Evolutionary conservation across 768 basidiomycete species (phyloP).

Genomic region (Boletus edulis): DNA sequence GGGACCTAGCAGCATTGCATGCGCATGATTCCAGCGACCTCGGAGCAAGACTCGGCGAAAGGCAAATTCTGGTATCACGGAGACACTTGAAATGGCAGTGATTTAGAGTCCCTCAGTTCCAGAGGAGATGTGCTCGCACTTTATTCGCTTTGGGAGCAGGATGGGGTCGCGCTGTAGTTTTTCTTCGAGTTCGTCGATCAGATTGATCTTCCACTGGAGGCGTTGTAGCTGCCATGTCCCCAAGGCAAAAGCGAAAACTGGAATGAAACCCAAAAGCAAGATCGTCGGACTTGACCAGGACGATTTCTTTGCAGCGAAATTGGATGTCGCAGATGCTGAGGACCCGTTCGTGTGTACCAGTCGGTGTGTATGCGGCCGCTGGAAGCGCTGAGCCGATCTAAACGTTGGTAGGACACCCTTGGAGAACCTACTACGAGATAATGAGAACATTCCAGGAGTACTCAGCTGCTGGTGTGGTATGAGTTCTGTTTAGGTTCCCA

Average conservation of each 20-base stretch:
- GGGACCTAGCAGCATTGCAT: slow-evolving; percentile 79
- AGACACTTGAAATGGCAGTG: slow-evolving; percentile 43
- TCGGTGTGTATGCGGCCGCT: slow-evolving; percentile 7
- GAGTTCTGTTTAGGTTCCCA: slow-evolving; percentile 17
- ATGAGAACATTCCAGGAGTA: slow-evolving; percentile 15
- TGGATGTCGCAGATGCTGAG: slow-evolving; percentile 31
- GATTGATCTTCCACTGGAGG: slow-evolving; percentile 89
- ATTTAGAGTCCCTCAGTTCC: slow-evolving; percentile 18
- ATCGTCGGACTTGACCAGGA: slow-evolving; percentile 69
- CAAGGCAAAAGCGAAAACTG: slow-evolving; percentile 84
- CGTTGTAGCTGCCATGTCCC: slow-evolving; percentile 94
- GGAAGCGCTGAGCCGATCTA: slow-evolving; percentile 9
- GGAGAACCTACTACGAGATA: slow-evolving; percentile 11
- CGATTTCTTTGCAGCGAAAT: slow-evolving; percentile 58
- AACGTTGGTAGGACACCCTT: slow-evolving; percentile 4
- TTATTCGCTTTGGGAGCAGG: slow-evolving; percentile 76
- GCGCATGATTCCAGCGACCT: slow-evolving; percentile 78
- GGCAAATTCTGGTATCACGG: slow-evolving; percentile 82
- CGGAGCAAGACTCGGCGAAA: slow-evolving; percentile 80
- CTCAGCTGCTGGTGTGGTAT: not conserved
- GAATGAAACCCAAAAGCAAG: slow-evolving; percentile 78
- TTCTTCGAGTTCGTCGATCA: slow-evolving; percentile 92
- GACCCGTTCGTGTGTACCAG: slow-evolving; percentile 16
- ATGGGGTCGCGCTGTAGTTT: slow-evolving; percentile 82
- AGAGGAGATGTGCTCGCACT: slow-evolving; percentile 52